Conservation (phyloP, 2,329 filamentous ascomycete genomes). For the Monosporascus sp. region DNA sequence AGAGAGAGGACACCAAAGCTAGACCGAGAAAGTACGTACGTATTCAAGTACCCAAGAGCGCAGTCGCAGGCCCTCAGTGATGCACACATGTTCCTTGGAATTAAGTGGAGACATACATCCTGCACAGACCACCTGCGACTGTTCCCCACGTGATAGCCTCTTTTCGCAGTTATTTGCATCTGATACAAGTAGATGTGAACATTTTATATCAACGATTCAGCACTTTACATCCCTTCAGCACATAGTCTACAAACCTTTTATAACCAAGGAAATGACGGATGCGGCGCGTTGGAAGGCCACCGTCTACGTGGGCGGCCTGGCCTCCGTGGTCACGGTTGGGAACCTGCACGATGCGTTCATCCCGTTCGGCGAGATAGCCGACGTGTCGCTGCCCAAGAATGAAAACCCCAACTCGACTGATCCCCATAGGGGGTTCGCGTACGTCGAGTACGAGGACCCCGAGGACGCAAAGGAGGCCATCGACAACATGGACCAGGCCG, state of each 20-base stretch:
- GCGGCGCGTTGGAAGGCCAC: constrained; percentile 81
- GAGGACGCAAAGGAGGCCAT: constrained; percentile 91
- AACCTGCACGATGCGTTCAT: constrained; percentile 88
- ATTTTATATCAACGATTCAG: not conserved
- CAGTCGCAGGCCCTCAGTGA: not conserved
- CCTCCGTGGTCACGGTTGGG: constrained; percentile 67
- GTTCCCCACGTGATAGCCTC: not conserved
- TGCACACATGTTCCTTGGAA: not conserved
- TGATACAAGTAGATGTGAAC: not conserved
- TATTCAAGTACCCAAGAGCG: not conserved
- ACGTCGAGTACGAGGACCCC: constrained; percentile 85
- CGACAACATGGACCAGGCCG: constrained; percentile 98
- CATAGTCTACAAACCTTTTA: not conserved
- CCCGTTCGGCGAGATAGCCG: constrained; percentile 91
- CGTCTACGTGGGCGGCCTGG: constrained; percentile 85
- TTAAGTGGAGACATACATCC: not conserved
- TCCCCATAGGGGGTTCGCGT: constrained; percentile 86
- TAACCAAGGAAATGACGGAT: constrained; percentile 62
- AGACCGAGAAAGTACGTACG: not conserved
- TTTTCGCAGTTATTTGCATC: not conserved
- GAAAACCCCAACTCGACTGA: constrained; percentile 75
- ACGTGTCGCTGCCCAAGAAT: constrained; percentile 84
- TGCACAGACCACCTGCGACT: not conserved
- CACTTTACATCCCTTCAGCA: constrained; percentile 4
- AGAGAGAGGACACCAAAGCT: not conserved